These are phyloP conservation scores for Erigeron canadensis DNA, from an alignment of 129 eudicot species.

Conservation along the genomic window DNA sequence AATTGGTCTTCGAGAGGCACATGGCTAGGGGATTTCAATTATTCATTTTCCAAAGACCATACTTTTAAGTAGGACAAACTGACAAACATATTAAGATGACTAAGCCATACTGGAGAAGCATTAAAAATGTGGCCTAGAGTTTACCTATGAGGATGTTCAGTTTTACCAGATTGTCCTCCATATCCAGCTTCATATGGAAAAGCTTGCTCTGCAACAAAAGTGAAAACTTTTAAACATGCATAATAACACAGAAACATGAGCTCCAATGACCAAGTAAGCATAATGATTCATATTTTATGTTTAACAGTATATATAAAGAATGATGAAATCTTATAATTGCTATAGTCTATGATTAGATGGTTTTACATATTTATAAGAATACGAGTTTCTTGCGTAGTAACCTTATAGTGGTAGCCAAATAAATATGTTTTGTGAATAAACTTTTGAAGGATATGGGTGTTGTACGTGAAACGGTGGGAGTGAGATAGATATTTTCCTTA, in stretches of 20 bases:
- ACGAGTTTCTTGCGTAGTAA: not conserved
- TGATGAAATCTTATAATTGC: not conserved
- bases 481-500: not conserved
- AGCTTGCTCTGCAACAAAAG: slow-evolving; percentile 51
- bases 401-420: not conserved
- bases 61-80: not conserved
- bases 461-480: not conserved
- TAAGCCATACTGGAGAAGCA: not conserved
- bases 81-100: too few relatives aligned
- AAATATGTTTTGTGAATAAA: not conserved
- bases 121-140: slow-evolving; percentile 2
- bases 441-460: not conserved
- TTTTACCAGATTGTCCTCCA: slow-evolving; percentile 43
- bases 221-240: slow-evolving; percentile 1
- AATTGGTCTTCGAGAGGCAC: too few relatives aligned
- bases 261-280: too few relatives aligned
- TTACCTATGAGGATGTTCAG: slow-evolving; percentile 53
- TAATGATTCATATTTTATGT: too few relatives aligned
- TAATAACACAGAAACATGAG: slow-evolving; percentile 6
- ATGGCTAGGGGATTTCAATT: not conserved
- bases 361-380: not conserved
- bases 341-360: not conserved
- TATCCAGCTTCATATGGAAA: slow-evolving; percentile 47
- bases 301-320: too few relatives aligned
- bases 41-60: not conserved